These are phyloP conservation scores for Rosa chinensis DNA, from an alignment of 306 rosid species.

Conservation along the genomic window DNA sequence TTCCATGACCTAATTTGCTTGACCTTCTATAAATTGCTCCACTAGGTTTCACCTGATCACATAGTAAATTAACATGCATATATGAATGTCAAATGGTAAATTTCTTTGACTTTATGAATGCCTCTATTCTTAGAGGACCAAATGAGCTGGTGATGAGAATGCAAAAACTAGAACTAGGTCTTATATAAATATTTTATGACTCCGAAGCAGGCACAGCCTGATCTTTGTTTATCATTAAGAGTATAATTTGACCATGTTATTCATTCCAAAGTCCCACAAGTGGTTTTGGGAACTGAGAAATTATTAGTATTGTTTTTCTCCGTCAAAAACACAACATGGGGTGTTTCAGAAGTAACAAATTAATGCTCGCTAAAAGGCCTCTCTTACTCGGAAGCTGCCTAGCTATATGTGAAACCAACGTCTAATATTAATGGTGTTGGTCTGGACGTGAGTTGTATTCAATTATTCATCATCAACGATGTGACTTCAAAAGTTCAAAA, in stretches of 20 bases:
- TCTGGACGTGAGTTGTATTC: conserved; percentile 31
- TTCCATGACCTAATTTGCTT: conserved; percentile 32
- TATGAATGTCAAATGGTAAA: conserved; percentile 20
- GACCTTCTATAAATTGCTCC: conserved; percentile 14
- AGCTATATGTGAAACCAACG: not conserved
- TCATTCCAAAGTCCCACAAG: conserved; percentile 1
- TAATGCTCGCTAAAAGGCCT: not conserved
- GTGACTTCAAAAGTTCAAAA: conserved; percentile 28
- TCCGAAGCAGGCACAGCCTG: not conserved
- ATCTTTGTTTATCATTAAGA: not conserved
- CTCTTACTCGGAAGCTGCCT: conserved; percentile 27
- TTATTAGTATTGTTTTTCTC: not conserved
- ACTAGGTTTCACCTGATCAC: not conserved
- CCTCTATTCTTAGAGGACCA: not conserved
- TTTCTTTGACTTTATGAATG: conserved; percentile 14
- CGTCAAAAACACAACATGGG: not conserved
- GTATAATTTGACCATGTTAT: not conserved
- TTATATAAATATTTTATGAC: not conserved
- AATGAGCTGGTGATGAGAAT: conserved; percentile 3
- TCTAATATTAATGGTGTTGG: conserved; percentile 10
- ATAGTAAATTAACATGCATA: not conserved
- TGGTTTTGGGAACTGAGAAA: conserved; percentile 7
- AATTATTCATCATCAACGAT: conserved; percentile 13
- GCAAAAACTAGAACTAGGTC: not conserved
- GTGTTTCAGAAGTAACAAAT: not conserved